These are phyloP conservation scores for Ramichloridium luteum DNA, from an alignment of 2,329 filamentous ascomycete species.

Conservation along the genomic window DNA sequence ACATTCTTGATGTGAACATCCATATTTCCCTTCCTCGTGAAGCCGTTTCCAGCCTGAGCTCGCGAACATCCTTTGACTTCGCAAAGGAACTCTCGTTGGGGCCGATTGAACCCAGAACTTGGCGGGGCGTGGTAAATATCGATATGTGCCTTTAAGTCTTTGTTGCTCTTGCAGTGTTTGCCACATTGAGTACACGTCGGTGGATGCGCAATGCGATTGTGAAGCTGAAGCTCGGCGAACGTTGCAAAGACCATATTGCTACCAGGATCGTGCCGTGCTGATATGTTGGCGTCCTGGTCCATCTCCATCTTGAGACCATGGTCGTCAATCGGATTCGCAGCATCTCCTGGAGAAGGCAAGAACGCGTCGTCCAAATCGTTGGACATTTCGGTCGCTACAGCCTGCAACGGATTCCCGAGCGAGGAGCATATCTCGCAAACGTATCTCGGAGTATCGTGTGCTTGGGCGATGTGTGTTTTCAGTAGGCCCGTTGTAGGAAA, in stretches of 20 bases:
- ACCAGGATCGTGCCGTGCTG: conserved; percentile 14
- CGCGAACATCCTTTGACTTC: conserved; percentile 45
- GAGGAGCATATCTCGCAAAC: conserved; percentile 63
- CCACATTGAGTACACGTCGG: conserved; percentile 65
- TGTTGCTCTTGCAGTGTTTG: conserved; percentile 51
- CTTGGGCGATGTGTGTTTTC: conserved; percentile 55
- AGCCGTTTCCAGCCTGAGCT: conserved; percentile 56
- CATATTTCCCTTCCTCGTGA: conserved; percentile 74
- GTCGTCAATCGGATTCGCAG: conserved; percentile 4
- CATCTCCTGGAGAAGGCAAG: conserved; percentile 11
- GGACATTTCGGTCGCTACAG: background rate
- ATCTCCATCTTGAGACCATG: conserved; percentile 9
- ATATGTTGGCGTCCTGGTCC: conserved; percentile 14
- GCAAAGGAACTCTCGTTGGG: conserved; percentile 14
- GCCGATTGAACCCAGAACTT: too few species aligned
- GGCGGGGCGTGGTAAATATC: conserved; percentile 55
- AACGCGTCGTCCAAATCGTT: conserved; percentile 15
- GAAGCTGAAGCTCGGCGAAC: conserved; percentile 56
- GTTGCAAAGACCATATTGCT: conserved; percentile 48
- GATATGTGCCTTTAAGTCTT: conserved; percentile 62
- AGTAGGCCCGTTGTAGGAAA: conserved; percentile 65
- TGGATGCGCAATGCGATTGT: conserved; percentile 60
- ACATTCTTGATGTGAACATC: conserved; percentile 65
- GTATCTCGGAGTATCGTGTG: conserved; percentile 55
- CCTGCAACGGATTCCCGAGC: conserved; percentile 3